Evolutionary conservation across 2,329 filamentous ascomycete genomes (phyloP), one percentile per base, ranked within the genome.

Genomic region (Xylariaceae sp.): DNA sequence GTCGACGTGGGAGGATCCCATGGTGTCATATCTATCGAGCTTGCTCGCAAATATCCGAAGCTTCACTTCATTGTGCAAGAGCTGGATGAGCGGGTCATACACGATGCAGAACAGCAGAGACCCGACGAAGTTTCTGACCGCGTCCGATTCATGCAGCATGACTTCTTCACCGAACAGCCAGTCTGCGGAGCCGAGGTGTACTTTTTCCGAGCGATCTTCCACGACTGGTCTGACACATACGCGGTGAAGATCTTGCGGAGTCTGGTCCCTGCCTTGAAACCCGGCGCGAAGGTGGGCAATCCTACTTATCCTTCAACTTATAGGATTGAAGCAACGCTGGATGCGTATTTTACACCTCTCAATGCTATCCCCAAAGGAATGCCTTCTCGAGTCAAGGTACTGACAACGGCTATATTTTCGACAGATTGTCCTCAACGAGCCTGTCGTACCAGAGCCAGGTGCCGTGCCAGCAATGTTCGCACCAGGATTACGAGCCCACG

Each of bases 1-100:
- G 47, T 49, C 3, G 47, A 49, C 38, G 47, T 47, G 2, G 47
- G 44, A 18, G 47, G 47, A 19, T 49, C 47, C 1, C 42, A 45
- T 13, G 47, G 47, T 3, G 19, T 37, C 19, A 34, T 44, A n/a
- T 42, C 36, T 18, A 38, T 49, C 12, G 47, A 19, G 13, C 19
- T 49, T 7, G 47, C 44, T 17, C 41, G 44, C 11, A 31, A 24
- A 9, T 45, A 38, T 31, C 32, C 41, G 30, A 64, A 71, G 18
- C 65, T 79, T 48, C 67, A 63, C 33, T 78, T 80, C 11, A n/a
- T 79, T 11, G 76, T 79, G 15, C 73, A 79, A 51, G 76, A 79
- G 45, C 57, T 76, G 16, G 60, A 59, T 18, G 43, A 41, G 19
- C 26, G 30, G 1, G 38, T 44, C 1, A 41, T 47, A 17, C 9